Evolutionary conservation across 257 asterid species (phyloP).

Genomic region (Solanum piurae): DNA sequence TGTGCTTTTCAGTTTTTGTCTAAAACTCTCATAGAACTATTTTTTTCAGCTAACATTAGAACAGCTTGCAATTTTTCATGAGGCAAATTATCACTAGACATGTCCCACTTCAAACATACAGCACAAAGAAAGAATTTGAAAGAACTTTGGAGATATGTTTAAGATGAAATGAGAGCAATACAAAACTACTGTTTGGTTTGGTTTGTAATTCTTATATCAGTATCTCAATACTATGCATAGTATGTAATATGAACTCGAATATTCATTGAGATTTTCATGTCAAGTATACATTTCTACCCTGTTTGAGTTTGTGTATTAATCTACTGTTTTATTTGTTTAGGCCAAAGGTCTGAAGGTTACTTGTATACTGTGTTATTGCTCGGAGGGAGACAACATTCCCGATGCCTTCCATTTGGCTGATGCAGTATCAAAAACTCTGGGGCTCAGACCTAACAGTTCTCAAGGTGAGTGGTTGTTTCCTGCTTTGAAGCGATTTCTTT

Average conservation of each 20-base stretch:
- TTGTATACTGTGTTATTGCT: slow-evolving; percentile 86
- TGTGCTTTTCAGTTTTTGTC: neutral
- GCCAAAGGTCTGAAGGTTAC: slow-evolving; percentile 86
- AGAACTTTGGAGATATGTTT: neutral
- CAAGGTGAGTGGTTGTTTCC: slow-evolving; percentile 35
- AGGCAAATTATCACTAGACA: neutral
- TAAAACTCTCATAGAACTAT: neutral
- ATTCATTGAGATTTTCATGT: neutral
- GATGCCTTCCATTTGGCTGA: slow-evolving; percentile 86
- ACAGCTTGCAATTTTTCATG: neutral
- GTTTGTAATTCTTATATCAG: neutral
- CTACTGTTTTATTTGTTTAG: slow-evolving; percentile 22
- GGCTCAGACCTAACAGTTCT: slow-evolving; percentile 24
- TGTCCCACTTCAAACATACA: neutral
- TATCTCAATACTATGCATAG: neutral
- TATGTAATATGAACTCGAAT: neutral
- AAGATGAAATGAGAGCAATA: neutral
- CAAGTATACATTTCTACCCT: neutral
- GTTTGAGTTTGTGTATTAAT: neutral
- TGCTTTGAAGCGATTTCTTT: neutral
- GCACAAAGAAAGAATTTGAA: neutral
- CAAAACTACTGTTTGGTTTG: neutral
- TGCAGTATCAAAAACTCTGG: slow-evolving; percentile 58
- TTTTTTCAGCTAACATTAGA: neutral
- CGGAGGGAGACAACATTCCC: slow-evolving; percentile 93